phyloP scores from a whole-genome alignment of 2,329 filamentous ascomycete genomes.

The Biscogniauxia mediterranea region DNA sequence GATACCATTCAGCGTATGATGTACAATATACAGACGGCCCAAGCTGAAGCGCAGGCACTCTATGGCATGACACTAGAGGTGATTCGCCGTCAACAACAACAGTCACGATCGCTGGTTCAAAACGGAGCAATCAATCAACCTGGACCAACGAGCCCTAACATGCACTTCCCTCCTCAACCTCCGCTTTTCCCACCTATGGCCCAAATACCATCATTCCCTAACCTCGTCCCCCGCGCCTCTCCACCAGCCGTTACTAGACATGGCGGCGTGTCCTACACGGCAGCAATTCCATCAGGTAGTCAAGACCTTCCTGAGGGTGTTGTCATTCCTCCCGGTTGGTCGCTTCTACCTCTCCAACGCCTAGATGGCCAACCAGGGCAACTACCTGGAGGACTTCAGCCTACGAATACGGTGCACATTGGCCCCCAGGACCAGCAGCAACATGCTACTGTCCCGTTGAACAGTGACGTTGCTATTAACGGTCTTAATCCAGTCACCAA shows the following conservation, averaged over 20 bases:
- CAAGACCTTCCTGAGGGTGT: conserved; percentile 62
- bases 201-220: conserved; percentile 25
- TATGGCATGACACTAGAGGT: conserved; percentile 67
- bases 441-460: conserved; percentile 11
- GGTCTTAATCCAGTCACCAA: conserved; percentile 2
- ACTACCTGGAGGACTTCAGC: conserved; percentile 16
- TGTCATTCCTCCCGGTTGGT: conserved; percentile 64
- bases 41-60: conserved; percentile 68
- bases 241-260: conserved; percentile 48
- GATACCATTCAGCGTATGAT: conserved; percentile 69
- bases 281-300: conserved; percentile 58
- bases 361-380: conserved; percentile 39
- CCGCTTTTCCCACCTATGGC: conserved; percentile 18
- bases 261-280: conserved; percentile 42
- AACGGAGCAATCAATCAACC: conserved; percentile 12
- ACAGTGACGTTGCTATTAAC: conserved; percentile 4
- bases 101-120: conserved; percentile 34
- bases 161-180: conserved; percentile 19
- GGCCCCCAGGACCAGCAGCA: conserved; percentile 17
- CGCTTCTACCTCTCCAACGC: conserved; percentile 59
- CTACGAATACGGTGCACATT: conserved; percentile 8
- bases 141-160: conserved; percentile 17
- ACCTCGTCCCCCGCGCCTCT: conserved; percentile 34
- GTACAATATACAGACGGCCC: conserved; percentile 57
- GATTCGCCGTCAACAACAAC: conserved; percentile 57